These are phyloP conservation scores for Geum urbanum DNA, from an alignment of 306 rosid genomes.

Conservation along the genomic window DNA sequence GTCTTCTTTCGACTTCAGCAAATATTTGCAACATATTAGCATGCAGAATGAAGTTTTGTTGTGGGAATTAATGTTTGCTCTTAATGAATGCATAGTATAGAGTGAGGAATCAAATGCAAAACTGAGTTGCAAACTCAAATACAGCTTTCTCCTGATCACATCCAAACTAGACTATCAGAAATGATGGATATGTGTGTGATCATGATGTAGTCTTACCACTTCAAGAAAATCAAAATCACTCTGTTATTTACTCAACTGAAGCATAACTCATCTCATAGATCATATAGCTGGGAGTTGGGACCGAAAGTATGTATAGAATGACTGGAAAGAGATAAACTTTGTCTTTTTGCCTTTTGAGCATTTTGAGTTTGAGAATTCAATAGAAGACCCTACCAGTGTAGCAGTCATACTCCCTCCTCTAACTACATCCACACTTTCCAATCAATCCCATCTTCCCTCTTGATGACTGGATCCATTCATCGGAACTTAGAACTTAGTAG, in stretches of 20 bases:
- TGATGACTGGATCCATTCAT: conserved; percentile 9
- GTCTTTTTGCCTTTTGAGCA: conserved; percentile 9
- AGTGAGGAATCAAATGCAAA: neutral
- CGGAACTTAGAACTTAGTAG: neutral
- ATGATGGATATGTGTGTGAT: neutral
- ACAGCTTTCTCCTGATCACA: neutral
- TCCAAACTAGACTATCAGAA: neutral
- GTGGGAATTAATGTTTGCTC: neutral
- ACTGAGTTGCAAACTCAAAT: neutral
- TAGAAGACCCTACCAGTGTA: conserved; percentile 27
- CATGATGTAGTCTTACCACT: neutral
- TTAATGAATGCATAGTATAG: neutral
- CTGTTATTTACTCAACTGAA: neutral
- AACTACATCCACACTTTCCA: conserved; percentile 37
- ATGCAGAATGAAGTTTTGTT: conserved; percentile 2
- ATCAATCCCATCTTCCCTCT: conserved; percentile 22
- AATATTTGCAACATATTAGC: conserved; percentile 6
- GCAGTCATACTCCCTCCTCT: conserved; percentile 4
- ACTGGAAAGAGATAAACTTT: conserved; percentile 13
- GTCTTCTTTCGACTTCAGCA: neutral
- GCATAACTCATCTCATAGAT: neutral
- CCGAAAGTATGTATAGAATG: neutral
- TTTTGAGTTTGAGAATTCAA: conserved; percentile 8
- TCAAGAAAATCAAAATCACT: neutral
- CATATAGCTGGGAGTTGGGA: neutral